A percentile compares a stretch with the other conserved stretches of the same genome.
These are phyloP conservation scores for Aspergillus sp. DNA, from an alignment of 2,329 filamentous ascomycete species.

Conservation along the genomic window DNA sequence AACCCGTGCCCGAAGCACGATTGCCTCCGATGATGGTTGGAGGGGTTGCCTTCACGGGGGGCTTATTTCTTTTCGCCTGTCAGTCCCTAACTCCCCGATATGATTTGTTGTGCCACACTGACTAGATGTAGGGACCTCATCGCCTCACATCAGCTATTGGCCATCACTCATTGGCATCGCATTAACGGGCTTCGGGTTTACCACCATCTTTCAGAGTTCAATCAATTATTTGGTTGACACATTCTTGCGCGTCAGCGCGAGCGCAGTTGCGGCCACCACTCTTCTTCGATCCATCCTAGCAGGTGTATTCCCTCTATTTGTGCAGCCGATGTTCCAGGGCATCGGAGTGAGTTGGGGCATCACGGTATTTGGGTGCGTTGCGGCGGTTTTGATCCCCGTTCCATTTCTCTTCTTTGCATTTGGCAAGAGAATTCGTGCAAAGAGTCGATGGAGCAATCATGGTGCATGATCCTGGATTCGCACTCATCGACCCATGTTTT, in stretches of 20 bases:
- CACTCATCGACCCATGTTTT: background rate
- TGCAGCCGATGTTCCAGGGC: conserved; percentile 56
- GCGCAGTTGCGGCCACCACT: conserved; percentile 46
- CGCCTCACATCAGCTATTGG: conserved; percentile 60
- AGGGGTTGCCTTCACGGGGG: conserved; percentile 44
- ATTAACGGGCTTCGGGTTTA: conserved; percentile 69
- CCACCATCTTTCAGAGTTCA: conserved; percentile 74
- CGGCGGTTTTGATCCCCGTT: conserved; percentile 45
- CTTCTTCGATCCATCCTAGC: conserved; percentile 48
- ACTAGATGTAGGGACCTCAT: conserved; percentile 59
- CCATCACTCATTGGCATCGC: conserved; percentile 56
- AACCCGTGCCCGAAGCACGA: conserved; percentile 20
- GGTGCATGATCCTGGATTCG: background rate
- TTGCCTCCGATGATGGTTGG: conserved; percentile 52
- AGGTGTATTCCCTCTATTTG: conserved; percentile 48
- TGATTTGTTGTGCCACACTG: background rate
- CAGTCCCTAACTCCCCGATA: background rate
- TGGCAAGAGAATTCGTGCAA: conserved; percentile 45
- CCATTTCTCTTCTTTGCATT: conserved; percentile 50
- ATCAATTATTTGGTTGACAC: conserved; percentile 76
- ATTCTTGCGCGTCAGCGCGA: conserved; percentile 41
- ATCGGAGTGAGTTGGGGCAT: conserved; percentile 65
- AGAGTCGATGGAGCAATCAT: background rate
- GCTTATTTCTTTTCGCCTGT: conserved; percentile 36
- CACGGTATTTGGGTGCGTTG: conserved; percentile 58